Percentiles rank a stretch among this genome's conserved stretches.
phyloP scores from a whole-genome alignment of 345 rosid species.

The Salix suchowensis region DNA sequence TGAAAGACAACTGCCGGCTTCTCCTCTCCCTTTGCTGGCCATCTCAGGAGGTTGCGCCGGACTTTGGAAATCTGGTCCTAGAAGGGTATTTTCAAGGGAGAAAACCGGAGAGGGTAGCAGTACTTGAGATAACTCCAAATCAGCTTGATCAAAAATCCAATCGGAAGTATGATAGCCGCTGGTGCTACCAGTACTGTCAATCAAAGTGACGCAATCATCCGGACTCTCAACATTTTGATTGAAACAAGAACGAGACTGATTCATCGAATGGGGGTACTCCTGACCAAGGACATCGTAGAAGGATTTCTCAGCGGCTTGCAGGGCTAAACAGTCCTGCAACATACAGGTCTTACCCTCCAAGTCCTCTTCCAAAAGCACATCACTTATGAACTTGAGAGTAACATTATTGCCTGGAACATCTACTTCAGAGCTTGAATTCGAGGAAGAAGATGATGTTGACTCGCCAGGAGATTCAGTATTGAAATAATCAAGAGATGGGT shows the following conservation, averaged over 20 bases:
- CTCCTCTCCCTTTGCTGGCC: neutral
- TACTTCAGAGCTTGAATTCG: conserved; percentile 1
- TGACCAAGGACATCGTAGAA: conserved; percentile 23
- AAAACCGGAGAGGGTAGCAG: neutral
- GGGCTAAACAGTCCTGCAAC: conserved; percentile 18
- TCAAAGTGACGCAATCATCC: neutral
- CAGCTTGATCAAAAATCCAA: conserved; percentile 10
- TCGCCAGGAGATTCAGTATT: neutral
- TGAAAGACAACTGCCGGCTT: neutral
- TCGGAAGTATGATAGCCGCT: neutral
- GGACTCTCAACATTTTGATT: neutral
- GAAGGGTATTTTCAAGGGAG: neutral
- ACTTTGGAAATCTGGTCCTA: neutral
- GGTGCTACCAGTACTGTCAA: neutral
- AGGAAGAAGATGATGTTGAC: neutral
- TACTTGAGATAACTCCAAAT: neutral
- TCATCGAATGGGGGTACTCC: conserved; percentile 8
- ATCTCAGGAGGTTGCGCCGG: neutral
- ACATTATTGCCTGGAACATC: conserved; percentile 6
- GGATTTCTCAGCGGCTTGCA: conserved; percentile 29
- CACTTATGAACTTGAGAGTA: conserved; percentile 28
- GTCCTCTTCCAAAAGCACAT: conserved; percentile 32
- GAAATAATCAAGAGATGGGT: neutral
- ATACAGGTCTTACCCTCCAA: conserved; percentile 14
- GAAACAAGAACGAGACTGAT: neutral